phyloP scores from a whole-genome alignment of 768 basidiomycete species.

The Amanita molliuscula region DNA sequence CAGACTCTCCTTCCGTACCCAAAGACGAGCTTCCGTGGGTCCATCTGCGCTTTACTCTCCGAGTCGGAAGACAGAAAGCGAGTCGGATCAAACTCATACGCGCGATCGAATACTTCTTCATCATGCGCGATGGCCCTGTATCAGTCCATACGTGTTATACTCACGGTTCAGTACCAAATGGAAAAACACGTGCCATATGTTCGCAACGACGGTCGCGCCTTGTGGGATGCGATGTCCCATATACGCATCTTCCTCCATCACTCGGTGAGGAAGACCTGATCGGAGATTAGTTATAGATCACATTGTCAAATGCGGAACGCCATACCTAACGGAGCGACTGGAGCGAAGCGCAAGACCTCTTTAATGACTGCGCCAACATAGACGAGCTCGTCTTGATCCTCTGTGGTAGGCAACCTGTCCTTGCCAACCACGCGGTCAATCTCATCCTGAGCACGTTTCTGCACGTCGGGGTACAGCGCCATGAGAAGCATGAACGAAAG shows the following conservation, averaged over 20 bases:
- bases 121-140: slow-evolving; percentile 5
- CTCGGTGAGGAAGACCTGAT: slow-evolving; percentile 11
- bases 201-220: slow-evolving; percentile 12
- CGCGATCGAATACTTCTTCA: neutral
- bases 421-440: slow-evolving; percentile 17
- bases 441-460: slow-evolving; percentile 24
- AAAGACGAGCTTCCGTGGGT: slow-evolving; percentile 5
- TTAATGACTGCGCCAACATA: slow-evolving; percentile 13
- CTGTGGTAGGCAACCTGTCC: slow-evolving; percentile 15
- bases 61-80: slow-evolving; percentile 3
- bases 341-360: slow-evolving; percentile 11
- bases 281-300: neutral
- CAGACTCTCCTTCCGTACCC: slow-evolving; percentile 6
- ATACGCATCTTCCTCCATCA: slow-evolving; percentile 10
- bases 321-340: slow-evolving; percentile 12
- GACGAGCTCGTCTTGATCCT: slow-evolving; percentile 13
- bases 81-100: slow-evolving; percentile 3
- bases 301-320: neutral
- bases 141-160: neutral
- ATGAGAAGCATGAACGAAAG: slow-evolving; percentile 28
- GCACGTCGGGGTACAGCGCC: slow-evolving; percentile 26
- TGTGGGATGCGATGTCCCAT: slow-evolving; percentile 12
- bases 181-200: slow-evolving; percentile 10
- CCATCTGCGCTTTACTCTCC: neutral
- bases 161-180: neutral